phyloP scores from a whole-genome alignment of 106 monocot genomes.

The Narthecium ossifragum region DNA sequence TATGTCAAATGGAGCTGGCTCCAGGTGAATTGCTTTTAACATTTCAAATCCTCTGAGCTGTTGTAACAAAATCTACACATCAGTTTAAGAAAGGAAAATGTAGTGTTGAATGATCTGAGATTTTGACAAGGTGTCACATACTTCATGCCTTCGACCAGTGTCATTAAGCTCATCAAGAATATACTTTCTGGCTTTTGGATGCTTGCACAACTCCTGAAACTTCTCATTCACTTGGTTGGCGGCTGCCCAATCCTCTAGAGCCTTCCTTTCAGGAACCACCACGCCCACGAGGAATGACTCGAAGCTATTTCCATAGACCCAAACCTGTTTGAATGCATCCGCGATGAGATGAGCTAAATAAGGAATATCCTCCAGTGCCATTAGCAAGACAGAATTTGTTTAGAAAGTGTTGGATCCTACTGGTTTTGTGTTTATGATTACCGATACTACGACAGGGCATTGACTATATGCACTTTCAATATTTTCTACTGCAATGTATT shows the following conservation, averaged over 20 bases:
- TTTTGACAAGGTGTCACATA: neutral
- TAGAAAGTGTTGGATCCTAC: neutral
- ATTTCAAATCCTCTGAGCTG: conserved; percentile 91
- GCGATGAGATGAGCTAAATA: too few species aligned
- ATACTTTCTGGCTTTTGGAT: conserved; percentile 53
- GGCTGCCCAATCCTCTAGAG: conserved; percentile 80
- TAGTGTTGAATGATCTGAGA: neutral
- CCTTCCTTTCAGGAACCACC: conserved; percentile 70
- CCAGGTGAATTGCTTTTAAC: conserved; percentile 75
- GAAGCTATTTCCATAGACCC: conserved; percentile 95
- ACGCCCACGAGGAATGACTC: conserved; percentile 86
- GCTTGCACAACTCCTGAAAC: conserved; percentile 61
- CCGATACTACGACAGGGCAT: conserved; percentile 53
- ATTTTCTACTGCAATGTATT: conserved; percentile 87
- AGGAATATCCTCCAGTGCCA: neutral
- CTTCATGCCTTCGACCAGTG: conserved; percentile 31
- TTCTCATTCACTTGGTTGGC: conserved; percentile 35
- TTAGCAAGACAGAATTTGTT: neutral
- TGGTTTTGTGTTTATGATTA: conserved; percentile 15
- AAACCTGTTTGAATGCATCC: too few species aligned
- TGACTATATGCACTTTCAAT: conserved; percentile 64
- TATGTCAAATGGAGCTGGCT: conserved; percentile 71
- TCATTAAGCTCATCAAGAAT: conserved; percentile 72
- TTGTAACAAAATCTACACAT: neutral
- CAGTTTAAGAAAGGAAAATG: too few species aligned